Percentiles rank a stretch among this genome's conserved stretches.
Conservation (phyloP, 2,329 filamentous ascomycete genomes). For the Grosmannia serpens region DNA sequence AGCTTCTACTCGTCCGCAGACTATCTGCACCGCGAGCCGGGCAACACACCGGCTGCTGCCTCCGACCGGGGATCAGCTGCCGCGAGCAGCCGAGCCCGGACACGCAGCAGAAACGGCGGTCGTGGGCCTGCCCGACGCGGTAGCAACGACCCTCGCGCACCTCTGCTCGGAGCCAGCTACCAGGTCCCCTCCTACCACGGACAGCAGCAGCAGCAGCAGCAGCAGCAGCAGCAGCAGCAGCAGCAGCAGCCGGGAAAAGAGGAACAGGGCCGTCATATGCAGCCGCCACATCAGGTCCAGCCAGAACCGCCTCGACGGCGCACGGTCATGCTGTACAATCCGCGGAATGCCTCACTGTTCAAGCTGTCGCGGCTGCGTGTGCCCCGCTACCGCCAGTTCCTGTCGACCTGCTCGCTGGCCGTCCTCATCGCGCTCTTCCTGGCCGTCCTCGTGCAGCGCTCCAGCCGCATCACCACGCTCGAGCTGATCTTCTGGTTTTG, state of each 20-base stretch:
- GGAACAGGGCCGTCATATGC: conserved; percentile 14
- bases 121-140: conserved; percentile 10
- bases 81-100: conserved; percentile 5
- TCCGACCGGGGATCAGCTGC: background rate
- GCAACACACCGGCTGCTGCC: conserved; percentile 19
- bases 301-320: conserved; percentile 38
- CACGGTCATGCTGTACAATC: conserved; percentile 81
- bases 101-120: too few relatives aligned
- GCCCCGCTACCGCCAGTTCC: conserved; percentile 79
- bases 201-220: background rate
- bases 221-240: background rate
- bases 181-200: background rate
- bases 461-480: conserved; percentile 67
- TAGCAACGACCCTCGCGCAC: conserved; percentile 34
- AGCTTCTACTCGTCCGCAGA: conserved; percentile 88
- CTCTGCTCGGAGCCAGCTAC: conserved; percentile 30
- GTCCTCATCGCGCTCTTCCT: conserved; percentile 77
- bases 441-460: conserved; percentile 65
- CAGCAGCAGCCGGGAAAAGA: conserved; percentile 14
- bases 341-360: conserved; percentile 77
- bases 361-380: conserved; percentile 86
- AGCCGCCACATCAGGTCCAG: background rate
- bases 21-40: conserved; percentile 57
- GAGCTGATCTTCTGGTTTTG: conserved; percentile 95
- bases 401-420: conserved; percentile 79